A percentile compares a stretch with the other conserved stretches of the same genome.
Conservation (phyloP, 768 basidiomycete species). For the Auricularia cornea region DNA sequence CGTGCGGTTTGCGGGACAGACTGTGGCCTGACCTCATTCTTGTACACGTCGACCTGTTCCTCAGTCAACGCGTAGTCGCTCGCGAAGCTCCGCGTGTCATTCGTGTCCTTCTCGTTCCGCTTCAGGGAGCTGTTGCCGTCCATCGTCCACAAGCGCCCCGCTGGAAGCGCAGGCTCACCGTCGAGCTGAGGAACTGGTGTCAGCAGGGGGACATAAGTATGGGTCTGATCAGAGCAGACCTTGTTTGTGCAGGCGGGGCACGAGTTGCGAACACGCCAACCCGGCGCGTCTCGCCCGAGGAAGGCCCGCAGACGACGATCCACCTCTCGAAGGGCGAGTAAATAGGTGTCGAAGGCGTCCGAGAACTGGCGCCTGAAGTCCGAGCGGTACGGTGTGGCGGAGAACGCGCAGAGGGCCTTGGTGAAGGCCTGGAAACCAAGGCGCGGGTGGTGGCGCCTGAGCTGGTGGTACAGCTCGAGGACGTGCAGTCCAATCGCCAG, state of each 20-base stretch:
- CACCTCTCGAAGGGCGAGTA: conserved; percentile 3
- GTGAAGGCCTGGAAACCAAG: background rate
- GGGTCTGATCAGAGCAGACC: conserved; percentile 14
- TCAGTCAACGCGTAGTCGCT: background rate
- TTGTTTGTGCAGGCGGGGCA: conserved; percentile 13
- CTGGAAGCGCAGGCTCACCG: conserved; percentile 20
- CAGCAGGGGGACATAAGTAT: background rate
- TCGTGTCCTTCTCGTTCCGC: conserved; percentile 15
- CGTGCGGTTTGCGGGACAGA: background rate
- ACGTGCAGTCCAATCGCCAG: background rate
- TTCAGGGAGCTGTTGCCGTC: conserved; percentile 30
- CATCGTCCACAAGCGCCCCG: conserved; percentile 13
- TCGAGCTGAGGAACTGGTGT: conserved; percentile 15
- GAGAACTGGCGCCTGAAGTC: conserved; percentile 1
- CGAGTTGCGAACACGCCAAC: conserved; percentile 7
- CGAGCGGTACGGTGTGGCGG: background rate
- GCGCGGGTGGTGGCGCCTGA: background rate
- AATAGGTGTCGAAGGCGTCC: conserved; percentile 9
- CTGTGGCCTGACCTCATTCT: background rate
- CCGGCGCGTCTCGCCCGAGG: conserved; percentile 5
- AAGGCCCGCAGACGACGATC: conserved; percentile 3
- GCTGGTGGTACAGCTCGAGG: background rate
- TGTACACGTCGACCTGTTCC: background rate
- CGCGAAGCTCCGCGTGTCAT: background rate
- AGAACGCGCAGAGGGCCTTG: background rate